Conservation (phyloP, 169 alveolate species). For the Cyclospora cayetanensis region DNA sequence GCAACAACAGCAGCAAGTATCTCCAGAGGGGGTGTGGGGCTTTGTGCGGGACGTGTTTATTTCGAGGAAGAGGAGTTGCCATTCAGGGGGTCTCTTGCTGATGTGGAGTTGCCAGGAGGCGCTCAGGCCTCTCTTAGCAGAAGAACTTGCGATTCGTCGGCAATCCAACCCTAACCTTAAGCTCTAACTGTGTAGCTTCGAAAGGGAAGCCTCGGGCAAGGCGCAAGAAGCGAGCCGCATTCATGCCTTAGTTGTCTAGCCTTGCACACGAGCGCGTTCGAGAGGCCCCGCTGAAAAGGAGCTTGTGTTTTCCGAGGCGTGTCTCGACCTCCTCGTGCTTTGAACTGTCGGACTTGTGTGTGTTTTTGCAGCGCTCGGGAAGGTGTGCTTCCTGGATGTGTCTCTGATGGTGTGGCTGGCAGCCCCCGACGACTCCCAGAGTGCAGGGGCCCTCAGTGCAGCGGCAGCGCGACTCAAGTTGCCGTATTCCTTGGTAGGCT, state of each 20-base stretch:
- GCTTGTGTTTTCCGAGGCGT: too few species aligned
- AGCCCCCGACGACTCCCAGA: slow-evolving; percentile 10
- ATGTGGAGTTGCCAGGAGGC: slow-evolving; percentile 9
- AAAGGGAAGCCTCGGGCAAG: too few species aligned
- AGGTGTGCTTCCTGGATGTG: not conserved
- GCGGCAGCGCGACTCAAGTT: slow-evolving; percentile 21
- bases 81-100: not conserved
- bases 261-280: too few species aligned
- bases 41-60: not conserved
- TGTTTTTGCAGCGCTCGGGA: slow-evolving; percentile 15
- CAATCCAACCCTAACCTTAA: slow-evolving; percentile 19
- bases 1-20: not conserved
- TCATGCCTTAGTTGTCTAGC: too few species aligned
- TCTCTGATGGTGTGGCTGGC: slow-evolving; percentile 14
- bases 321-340: too few species aligned
- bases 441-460: not conserved
- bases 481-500: not conserved
- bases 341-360: too few species aligned
- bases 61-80: not conserved
- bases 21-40: not conserved
- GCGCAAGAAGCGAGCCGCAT: too few species aligned
- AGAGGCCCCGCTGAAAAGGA: too few species aligned
- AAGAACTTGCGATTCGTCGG: not conserved
- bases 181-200: too few species aligned
- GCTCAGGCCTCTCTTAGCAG: slow-evolving; percentile 11